Base-by-base conservation (phyloP, 2,329 filamentous ascomycete genomes). In the Diplodia seriata region DNA sequence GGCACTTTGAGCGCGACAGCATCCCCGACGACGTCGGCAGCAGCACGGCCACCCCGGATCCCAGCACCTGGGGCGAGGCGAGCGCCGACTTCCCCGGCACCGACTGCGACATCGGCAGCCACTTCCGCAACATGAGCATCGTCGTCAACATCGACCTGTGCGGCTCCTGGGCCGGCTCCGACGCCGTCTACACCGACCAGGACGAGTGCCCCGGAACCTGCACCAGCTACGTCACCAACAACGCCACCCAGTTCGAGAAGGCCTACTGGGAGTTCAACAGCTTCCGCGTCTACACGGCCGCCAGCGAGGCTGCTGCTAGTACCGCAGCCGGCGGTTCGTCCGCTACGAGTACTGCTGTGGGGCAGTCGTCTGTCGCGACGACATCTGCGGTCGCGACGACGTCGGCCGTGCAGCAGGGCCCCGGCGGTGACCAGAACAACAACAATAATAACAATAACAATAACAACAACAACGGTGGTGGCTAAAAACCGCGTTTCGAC, bases 1-100 rank as follows among this genome's bases (percentile, higher is more conserved):
- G 84, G 84, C 83, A 81, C 72, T 86, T 86, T 70, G 71, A 79
- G 1, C 78, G 83, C n/a, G 70, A 69, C 15, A 68, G 71, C 3
- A 81, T 85, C 36, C 85, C 85, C 0, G 64, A 65, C 1, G 83
- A 85, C 23, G 81, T 86, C 51, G 72, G 50, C 14, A 47, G 47
- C 29, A 53, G 6, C 49, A 55, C n/a, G n/a, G n/a, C n/a, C n/a
- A n/a, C n/a, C n/a, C 85, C 85, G 0, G 78, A 84, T 70, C 81
- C 83, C 9, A 74, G 72, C 49, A 73, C 73, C 0, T 87, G 85
- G 77, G 80, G 81, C 3, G 79, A 73, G 11, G 66, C 66, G 15
- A 49, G 15, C 15, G 66, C 66, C 7, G 66, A 68, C n/a, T 68
- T 68, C 43, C 66, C 66, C 49, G 12, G 56, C 57, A 68, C 66